A percentile compares a stretch with the other conserved stretches of the same genome.
Conservation (phyloP, 2,329 filamentous ascomycete genomes). For the Elsinoe fawcettii region DNA sequence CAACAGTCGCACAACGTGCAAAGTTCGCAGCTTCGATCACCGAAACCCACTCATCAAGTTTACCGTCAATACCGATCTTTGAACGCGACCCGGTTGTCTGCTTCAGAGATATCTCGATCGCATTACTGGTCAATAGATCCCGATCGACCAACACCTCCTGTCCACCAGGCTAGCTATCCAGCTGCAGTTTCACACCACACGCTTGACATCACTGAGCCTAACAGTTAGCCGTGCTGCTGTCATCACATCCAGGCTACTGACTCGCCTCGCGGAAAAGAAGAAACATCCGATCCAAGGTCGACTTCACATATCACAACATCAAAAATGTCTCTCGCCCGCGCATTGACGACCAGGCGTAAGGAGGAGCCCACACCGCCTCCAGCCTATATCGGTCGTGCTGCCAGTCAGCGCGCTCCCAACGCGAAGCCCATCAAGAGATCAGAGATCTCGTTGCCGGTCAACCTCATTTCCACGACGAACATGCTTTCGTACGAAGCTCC, state of each 20-base stretch:
- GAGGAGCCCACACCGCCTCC: slow-evolving; percentile 55
- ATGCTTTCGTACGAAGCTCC: slow-evolving; percentile 93
- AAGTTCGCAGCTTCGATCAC: not conserved
- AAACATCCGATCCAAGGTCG: not conserved
- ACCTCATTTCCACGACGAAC: slow-evolving; percentile 89
- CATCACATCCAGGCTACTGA: slow-evolving; percentile 9
- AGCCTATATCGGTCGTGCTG: slow-evolving; percentile 32
- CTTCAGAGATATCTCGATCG: not conserved
- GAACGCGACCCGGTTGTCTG: slow-evolving; percentile 16
- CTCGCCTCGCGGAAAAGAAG: slow-evolving; percentile 1
- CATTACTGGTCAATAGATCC: not conserved
- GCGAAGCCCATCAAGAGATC: slow-evolving; percentile 47
- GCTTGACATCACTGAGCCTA: slow-evolving; percentile 3
- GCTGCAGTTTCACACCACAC: not conserved
- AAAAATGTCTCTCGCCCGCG: slow-evolving; percentile 56
- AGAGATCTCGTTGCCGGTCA: slow-evolving; percentile 81
- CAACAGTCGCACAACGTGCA: not conserved
- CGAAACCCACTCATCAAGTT: not conserved
- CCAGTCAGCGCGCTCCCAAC: slow-evolving; percentile 39
- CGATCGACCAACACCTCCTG: slow-evolving; percentile 4
- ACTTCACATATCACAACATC: slow-evolving; percentile 14
- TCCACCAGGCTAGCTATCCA: slow-evolving; percentile 13
- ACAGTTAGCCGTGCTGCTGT: not conserved
- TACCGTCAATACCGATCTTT: not conserved
- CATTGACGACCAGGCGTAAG: slow-evolving; percentile 68